Evolutionary conservation across 2,329 filamentous ascomycete genomes (phyloP).

Genomic region (Aspergillus nomiae): DNA sequence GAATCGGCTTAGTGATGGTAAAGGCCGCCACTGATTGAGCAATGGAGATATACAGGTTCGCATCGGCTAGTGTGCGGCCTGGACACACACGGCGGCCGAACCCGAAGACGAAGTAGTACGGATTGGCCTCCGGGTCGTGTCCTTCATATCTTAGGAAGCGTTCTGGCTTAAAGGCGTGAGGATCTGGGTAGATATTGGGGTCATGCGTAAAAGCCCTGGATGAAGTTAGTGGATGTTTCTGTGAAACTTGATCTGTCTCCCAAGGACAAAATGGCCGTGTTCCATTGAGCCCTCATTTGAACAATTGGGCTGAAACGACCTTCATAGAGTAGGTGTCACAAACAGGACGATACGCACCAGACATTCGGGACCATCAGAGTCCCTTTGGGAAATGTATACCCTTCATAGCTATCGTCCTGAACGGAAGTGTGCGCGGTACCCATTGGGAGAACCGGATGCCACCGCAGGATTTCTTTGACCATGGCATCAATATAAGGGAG

Average conservation of each 20-base stretch:
- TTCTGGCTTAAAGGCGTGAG: constrained; percentile 46
- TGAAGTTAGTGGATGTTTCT: not conserved
- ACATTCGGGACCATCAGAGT: constrained; percentile 36
- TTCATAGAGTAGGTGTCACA: not conserved
- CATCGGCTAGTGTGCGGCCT: constrained; percentile 42
- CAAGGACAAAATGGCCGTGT: no score
- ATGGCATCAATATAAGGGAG: constrained; percentile 40
- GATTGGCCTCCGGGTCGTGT: constrained; percentile 39
- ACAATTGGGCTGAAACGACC: not conserved
- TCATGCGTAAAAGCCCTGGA: constrained; percentile 45
- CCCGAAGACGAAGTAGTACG: constrained; percentile 33
- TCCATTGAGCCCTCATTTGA: no score
- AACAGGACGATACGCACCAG: constrained; percentile 31
- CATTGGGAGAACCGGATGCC: constrained; percentile 36
- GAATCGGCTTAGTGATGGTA: constrained; percentile 38
- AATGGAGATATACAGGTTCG: constrained; percentile 42
- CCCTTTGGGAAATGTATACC: constrained; percentile 36
- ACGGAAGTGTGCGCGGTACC: constrained; percentile 30
- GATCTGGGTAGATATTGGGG: constrained; percentile 35
- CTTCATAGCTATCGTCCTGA: constrained; percentile 27
- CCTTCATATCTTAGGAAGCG: constrained; percentile 38
- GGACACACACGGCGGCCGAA: constrained; percentile 47
- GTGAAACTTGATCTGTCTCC: no score
- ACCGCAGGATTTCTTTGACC: constrained; percentile 39
- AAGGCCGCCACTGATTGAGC: constrained; percentile 52